Conservation (phyloP, 2,329 filamentous ascomycete species). For the Verticillium nonalfalfae region DNA sequence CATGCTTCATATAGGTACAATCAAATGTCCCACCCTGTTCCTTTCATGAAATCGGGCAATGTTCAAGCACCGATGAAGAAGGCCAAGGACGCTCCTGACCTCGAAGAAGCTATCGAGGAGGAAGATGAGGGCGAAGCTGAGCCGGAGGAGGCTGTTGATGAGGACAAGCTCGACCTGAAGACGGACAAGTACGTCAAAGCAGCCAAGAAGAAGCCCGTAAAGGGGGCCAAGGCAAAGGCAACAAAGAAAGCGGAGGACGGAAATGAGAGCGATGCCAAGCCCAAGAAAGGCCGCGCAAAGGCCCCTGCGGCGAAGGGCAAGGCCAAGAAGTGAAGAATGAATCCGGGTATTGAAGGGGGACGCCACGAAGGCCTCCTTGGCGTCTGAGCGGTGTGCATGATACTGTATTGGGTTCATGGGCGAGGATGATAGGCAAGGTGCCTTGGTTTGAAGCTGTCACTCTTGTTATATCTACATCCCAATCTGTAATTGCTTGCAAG, state of each 20-base stretch:
- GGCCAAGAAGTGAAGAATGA: slow-evolving; percentile 30
- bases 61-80: slow-evolving; percentile 66
- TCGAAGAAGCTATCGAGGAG: slow-evolving; percentile 94
- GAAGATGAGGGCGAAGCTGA: slow-evolving; percentile 69
- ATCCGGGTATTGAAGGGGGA: not conserved
- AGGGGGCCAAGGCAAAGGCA: slow-evolving; percentile 28
- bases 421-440: not conserved
- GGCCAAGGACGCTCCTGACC: slow-evolving; percentile 74
- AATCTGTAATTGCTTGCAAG: too few species aligned
- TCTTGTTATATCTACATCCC: too few species aligned
- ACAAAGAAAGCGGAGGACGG: slow-evolving; percentile 33
- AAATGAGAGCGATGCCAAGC: slow-evolving; percentile 44
- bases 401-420: not conserved
- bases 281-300: slow-evolving; percentile 41
- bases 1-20: slow-evolving; percentile 63
- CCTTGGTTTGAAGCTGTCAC: too few species aligned
- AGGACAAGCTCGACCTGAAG: slow-evolving; percentile 75
- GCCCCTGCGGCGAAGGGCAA: slow-evolving; percentile 36
- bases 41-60: slow-evolving; percentile 90
- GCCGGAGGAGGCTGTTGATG: slow-evolving; percentile 57
- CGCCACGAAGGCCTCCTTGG: not conserved
- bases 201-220: slow-evolving; percentile 64
- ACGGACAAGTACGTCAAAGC: slow-evolving; percentile 96
- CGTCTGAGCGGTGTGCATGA: not conserved
- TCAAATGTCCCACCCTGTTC: slow-evolving; percentile 72